A percentile compares a stretch with the other conserved stretches of the same genome.
phyloP scores from a whole-genome alignment of 139 green algal species.

The Picochlorum sp. region DNA sequence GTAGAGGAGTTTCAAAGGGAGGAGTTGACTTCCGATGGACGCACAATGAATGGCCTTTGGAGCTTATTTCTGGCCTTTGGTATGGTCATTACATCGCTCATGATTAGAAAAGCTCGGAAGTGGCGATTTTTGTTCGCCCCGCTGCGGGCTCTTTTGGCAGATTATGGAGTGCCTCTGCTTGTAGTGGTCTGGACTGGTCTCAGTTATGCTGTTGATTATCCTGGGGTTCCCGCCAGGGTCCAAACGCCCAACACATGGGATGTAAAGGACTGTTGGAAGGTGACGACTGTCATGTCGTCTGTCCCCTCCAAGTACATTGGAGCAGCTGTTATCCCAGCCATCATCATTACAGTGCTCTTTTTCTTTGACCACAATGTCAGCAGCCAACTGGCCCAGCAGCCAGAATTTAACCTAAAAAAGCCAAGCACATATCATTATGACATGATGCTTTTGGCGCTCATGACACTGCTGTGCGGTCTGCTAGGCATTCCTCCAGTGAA shows the following conservation, averaged over 20 bases:
- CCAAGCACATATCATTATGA: constrained; percentile 68
- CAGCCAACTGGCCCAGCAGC: constrained; percentile 62
- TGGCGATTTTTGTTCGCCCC: constrained; percentile 49
- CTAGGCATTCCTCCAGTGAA: constrained; percentile 80
- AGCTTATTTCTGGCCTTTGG: constrained; percentile 52
- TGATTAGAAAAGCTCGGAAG: constrained; percentile 37
- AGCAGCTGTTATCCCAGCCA: constrained; percentile 61
- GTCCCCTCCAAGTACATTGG: constrained; percentile 53
- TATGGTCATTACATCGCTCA: constrained; percentile 37
- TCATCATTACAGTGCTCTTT: constrained; percentile 78
- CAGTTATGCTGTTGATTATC: constrained; percentile 44
- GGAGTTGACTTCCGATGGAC: constrained; percentile 10
- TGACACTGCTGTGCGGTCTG: constrained; percentile 60
- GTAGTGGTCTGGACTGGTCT: constrained; percentile 59
- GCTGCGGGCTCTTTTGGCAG: constrained; percentile 55
- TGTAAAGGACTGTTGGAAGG: constrained; percentile 22
- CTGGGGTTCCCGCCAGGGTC: constrained; percentile 48
- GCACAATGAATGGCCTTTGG: constrained; percentile 71
- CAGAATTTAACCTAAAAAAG: constrained; percentile 56
- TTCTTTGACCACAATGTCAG: constrained; percentile 87
- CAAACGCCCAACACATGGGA: constrained; percentile 63
- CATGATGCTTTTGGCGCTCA: constrained; percentile 60
- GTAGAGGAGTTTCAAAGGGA: constrained; percentile 27
- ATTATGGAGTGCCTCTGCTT: constrained; percentile 70
- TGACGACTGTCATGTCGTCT: constrained; percentile 10